phyloP scores from a whole-genome alignment of 352 stramenopile genomes.

The Phytopythium chamaehyphon region DNA sequence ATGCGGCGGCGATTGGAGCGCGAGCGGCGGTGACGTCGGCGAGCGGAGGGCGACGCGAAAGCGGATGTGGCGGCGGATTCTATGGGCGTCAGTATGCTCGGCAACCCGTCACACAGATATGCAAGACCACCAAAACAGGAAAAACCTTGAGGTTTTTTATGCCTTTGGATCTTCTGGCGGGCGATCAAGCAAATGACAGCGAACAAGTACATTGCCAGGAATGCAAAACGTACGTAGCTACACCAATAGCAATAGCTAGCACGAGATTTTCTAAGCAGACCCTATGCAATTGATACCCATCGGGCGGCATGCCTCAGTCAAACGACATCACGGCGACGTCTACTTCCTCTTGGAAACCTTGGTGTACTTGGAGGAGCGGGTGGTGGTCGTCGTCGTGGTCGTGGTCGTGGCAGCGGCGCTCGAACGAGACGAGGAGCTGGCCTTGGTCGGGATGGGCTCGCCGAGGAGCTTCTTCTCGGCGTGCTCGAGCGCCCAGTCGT shows the following conservation, averaged over 20 bases:
- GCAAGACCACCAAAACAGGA: conserved; percentile 6
- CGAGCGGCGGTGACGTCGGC: background rate
- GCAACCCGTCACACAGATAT: conserved; percentile 3
- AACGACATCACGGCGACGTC: background rate
- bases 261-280: too few relatives aligned
- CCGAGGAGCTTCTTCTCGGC: conserved; percentile 83
- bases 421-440: conserved; percentile 7
- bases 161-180: too few relatives aligned
- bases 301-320: background rate
- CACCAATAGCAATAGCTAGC: too few relatives aligned
- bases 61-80: background rate
- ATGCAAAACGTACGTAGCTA: too few relatives aligned
- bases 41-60: background rate
- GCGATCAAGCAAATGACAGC: too few relatives aligned
- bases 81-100: background rate
- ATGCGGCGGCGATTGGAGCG: background rate
- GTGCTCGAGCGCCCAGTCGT: conserved; percentile 78
- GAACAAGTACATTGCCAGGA: too few relatives aligned
- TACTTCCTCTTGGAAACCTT: conserved; percentile 73
- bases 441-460: conserved; percentile 50
- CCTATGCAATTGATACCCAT: too few relatives aligned
- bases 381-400: conserved; percentile 25
- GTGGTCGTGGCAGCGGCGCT: conserved; percentile 20
- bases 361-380: conserved; percentile 66
- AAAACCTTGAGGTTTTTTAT: conserved; percentile 6